A percentile compares a stretch with the other conserved stretches of the same genome.
phyloP scores from a whole-genome alignment of 306 rosid genomes.

The Vigna angularis region DNA sequence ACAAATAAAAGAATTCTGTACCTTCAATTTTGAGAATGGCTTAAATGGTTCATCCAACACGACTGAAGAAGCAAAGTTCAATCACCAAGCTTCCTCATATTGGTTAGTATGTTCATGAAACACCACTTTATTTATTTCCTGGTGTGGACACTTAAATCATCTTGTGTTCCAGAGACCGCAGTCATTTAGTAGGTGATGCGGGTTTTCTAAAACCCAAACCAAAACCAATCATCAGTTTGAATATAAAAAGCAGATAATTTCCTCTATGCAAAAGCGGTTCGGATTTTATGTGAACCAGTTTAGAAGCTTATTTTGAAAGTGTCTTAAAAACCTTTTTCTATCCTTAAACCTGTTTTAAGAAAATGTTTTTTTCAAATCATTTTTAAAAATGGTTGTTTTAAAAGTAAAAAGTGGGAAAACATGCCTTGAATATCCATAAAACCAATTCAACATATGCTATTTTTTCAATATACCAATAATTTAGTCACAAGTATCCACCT shows the following conservation, averaged over 20 bases:
- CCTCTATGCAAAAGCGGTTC: background rate
- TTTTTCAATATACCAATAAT: background rate
- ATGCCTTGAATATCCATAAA: background rate
- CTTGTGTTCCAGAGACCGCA: no score
- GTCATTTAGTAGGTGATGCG: no score
- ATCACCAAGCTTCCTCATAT: constrained; percentile 39
- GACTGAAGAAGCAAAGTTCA: constrained; percentile 52
- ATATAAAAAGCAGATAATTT: background rate
- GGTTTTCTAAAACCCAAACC: no score
- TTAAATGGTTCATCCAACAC: constrained; percentile 48
- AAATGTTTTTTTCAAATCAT: background rate
- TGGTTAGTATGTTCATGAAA: constrained; percentile 37
- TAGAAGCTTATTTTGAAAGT: no score
- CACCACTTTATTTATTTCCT: no score
- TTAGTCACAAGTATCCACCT: background rate
- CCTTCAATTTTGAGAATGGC: constrained; percentile 43
- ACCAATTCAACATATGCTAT: background rate
- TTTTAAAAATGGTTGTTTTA: no score
- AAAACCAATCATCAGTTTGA: background rate
- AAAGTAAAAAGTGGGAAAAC: background rate
- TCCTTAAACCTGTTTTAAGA: background rate
- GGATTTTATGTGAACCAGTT: no score
- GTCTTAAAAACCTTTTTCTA: background rate
- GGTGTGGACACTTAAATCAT: no score
- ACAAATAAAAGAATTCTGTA: background rate